Evolutionary conservation across 2,329 filamentous ascomycete species (phyloP).

Genomic region (Hypomyces perniciosus): DNA sequence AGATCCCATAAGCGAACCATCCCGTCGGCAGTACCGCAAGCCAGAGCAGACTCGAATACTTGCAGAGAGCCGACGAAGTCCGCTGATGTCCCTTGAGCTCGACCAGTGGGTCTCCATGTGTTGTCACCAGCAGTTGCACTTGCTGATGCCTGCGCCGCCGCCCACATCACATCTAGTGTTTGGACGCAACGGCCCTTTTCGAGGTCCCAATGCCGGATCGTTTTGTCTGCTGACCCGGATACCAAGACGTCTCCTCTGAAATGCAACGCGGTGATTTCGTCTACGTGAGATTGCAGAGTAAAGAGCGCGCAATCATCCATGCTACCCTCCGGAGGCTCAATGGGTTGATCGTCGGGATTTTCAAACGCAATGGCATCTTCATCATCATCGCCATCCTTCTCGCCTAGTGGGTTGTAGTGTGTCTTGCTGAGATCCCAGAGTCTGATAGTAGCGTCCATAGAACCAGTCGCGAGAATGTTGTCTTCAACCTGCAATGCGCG

Average conservation of each 20-base stretch:
- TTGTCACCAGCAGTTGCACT: constrained; percentile 56
- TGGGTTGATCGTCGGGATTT: constrained; percentile 59
- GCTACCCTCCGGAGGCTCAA: constrained; percentile 69
- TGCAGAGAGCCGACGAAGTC: constrained; percentile 94
- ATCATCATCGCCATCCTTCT: constrained; percentile 54
- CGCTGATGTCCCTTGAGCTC: constrained; percentile 57
- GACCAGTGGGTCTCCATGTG: constrained; percentile 67
- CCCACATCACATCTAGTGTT: constrained; percentile 96
- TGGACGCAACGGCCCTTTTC: constrained; percentile 96
- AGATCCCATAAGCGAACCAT: constrained; percentile 98
- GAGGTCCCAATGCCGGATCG: constrained; percentile 93
- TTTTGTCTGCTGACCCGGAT: constrained; percentile 96
- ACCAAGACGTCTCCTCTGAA: constrained; percentile 86
- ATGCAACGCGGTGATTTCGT: constrained; percentile 89
- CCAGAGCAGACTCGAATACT: constrained; percentile 91
- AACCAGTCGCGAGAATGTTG: constrained; percentile 90
- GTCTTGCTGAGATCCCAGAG: constrained; percentile 92
- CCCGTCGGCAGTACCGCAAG: constrained; percentile 93
- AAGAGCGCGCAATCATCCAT: constrained; percentile 89
- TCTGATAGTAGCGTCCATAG: constrained; percentile 87
- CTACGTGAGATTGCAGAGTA: constrained; percentile 82
- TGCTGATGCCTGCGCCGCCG: constrained; percentile 80
- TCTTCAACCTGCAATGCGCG: constrained; percentile 89
- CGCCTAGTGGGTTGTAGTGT: constrained; percentile 68
- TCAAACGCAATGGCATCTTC: constrained; percentile 68